Conservation (phyloP, 2,329 filamentous ascomycete genomes). For the Cordyceps tenuipes region DNA sequence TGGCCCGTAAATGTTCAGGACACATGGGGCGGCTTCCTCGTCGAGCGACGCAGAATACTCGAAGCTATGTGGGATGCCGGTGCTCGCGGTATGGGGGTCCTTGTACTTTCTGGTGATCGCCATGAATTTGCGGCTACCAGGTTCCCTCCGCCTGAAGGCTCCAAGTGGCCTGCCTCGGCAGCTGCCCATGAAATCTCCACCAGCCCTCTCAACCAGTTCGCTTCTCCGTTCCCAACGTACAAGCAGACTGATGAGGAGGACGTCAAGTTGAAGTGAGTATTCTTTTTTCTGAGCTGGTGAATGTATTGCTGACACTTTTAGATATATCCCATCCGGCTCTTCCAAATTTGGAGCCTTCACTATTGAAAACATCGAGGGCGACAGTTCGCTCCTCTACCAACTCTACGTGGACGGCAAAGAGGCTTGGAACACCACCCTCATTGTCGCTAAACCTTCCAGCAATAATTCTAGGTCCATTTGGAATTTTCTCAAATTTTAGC, state of each 20-base stretch:
- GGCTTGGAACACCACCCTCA: slow-evolving; percentile 58
- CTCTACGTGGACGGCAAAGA: slow-evolving; percentile 76
- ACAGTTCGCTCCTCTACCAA: slow-evolving; percentile 68
- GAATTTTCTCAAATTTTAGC: slow-evolving; percentile 30
- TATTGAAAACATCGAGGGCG: slow-evolving; percentile 58
- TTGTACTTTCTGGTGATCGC: slow-evolving; percentile 84
- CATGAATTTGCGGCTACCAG: slow-evolving; percentile 93
- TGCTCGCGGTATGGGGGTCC: slow-evolving; percentile 64
- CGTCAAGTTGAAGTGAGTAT: slow-evolving; percentile 68
- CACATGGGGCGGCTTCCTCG: slow-evolving; percentile 88
- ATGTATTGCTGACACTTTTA: slow-evolving; percentile 20
- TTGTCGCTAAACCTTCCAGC: slow-evolving; percentile 32
- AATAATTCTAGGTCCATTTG: slow-evolving; percentile 32
- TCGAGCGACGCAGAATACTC: slow-evolving; percentile 69
- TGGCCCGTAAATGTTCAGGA: slow-evolving; percentile 84
- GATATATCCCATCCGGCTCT: slow-evolving; percentile 74
- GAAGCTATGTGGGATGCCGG: slow-evolving; percentile 89
- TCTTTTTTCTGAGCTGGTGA: too few species aligned
- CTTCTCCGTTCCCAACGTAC: slow-evolving; percentile 77
- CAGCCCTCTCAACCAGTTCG: slow-evolving; percentile 89
- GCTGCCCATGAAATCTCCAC: slow-evolving; percentile 86
- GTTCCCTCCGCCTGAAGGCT: slow-evolving; percentile 53
- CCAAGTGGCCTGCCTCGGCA: slow-evolving; percentile 53
- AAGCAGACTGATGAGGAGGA: slow-evolving; percentile 73
- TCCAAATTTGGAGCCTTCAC: slow-evolving; percentile 73